Percentiles rank a stretch among this genome's conserved stretches.
These are phyloP conservation scores for Symbiodinium pilosum DNA, from an alignment of 73 alveolate genomes.

Conservation along the genomic window DNA sequence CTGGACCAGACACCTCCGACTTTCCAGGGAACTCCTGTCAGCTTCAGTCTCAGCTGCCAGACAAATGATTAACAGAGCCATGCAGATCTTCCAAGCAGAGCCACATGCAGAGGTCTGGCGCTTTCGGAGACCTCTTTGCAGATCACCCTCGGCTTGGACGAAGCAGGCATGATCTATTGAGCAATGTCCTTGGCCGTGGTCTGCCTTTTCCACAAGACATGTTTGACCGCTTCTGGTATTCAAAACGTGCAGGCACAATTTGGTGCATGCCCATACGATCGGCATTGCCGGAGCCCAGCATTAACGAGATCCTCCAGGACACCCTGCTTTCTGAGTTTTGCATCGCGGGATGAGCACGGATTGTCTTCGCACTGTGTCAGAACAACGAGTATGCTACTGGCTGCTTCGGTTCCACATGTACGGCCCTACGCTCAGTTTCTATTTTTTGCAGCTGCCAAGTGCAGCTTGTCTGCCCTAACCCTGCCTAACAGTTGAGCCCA, in stretches of 20 bases:
- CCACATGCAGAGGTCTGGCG: constrained; percentile 15
- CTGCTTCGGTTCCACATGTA: neutral
- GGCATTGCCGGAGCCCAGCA: constrained; percentile 48
- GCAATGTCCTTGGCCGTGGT: too few relatives aligned
- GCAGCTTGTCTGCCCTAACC: too few relatives aligned
- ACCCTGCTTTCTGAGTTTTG: too few relatives aligned
- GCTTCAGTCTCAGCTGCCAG: neutral
- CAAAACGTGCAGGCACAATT: constrained; percentile 60
- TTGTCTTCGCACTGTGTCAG: too few relatives aligned
- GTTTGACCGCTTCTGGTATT: neutral
- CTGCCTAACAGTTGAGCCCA: too few relatives aligned
- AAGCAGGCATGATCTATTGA: constrained; percentile 9
- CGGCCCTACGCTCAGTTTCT: neutral
- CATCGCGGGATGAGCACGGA: too few relatives aligned
- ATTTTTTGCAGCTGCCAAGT: too few relatives aligned
- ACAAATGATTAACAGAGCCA: neutral
- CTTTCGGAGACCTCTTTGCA: constrained; percentile 59
- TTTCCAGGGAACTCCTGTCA: constrained; percentile 16
- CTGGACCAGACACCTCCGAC: constrained; percentile 60
- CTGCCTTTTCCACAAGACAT: neutral
- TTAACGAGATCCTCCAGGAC: constrained; percentile 61
- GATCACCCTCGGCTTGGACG: constrained; percentile 56
- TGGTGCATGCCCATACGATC: constrained; percentile 64
- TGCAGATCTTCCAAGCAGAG: neutral
- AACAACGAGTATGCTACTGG: constrained; percentile 38